Conservation (phyloP, 179 eudicot genomes). For the Corrigiola litoralis region DNA sequence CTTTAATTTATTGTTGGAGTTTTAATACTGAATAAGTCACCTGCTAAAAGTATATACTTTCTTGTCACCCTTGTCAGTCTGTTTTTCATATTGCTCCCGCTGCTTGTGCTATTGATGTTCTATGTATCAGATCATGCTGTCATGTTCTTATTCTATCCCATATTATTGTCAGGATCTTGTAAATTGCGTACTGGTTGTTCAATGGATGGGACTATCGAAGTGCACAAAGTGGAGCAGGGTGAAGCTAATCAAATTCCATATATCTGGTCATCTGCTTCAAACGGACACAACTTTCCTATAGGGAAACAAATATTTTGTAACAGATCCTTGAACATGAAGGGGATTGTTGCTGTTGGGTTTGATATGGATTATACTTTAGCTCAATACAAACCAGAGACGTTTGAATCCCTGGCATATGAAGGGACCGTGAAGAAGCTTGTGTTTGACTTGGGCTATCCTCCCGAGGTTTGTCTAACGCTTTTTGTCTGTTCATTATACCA, state of each 20-base stretch:
- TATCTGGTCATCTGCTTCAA: conserved; percentile 82
- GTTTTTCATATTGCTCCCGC: neutral
- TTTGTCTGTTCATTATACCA: neutral
- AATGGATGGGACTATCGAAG: conserved; percentile 52
- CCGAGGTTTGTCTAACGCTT: conserved; percentile 50
- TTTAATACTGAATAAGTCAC: too few relatives aligned
- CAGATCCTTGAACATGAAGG: conserved; percentile 90
- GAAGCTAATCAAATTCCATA: conserved; percentile 40
- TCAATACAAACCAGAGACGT: conserved; percentile 84
- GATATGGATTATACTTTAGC: conserved; percentile 99
- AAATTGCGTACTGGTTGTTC: conserved; percentile 31
- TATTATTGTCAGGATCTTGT: conserved; percentile 37
- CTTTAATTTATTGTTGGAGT: too few relatives aligned
- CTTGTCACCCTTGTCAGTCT: neutral
- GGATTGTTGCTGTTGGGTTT: conserved; percentile 90
- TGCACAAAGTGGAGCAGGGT: conserved; percentile 28
- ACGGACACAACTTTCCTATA: conserved; percentile 46
- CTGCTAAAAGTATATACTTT: too few relatives aligned
- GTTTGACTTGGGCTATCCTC: conserved; percentile 78
- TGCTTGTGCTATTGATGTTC: neutral
- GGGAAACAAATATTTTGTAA: conserved; percentile 93
- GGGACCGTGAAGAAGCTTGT: conserved; percentile 93
- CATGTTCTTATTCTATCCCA: neutral
- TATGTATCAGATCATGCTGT: neutral
- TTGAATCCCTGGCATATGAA: conserved; percentile 89